A percentile compares a stretch with the other conserved stretches of the same genome.
These are phyloP conservation scores for Paraconiothyrium sp. DNA, from an alignment of 2,329 filamentous ascomycete genomes.

Conservation along the genomic window DNA sequence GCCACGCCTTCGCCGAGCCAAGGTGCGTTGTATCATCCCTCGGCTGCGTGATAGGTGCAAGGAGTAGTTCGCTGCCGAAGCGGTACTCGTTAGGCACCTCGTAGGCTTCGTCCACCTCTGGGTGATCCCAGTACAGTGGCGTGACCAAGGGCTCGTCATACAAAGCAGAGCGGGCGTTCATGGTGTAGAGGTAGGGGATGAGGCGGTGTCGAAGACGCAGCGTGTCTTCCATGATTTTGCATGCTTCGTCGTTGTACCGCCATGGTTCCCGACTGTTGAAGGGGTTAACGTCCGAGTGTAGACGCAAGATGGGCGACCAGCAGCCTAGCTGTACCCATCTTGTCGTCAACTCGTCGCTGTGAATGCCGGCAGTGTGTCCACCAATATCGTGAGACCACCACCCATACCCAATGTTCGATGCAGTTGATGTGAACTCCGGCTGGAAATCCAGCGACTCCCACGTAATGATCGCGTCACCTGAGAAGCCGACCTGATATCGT, in stretches of 20 bases:
- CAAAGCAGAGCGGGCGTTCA: conserved; percentile 60
- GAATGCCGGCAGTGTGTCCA: conserved; percentile 66
- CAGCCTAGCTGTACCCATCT: conserved; percentile 71
- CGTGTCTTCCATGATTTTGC: conserved; percentile 59
- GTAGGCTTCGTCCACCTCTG: conserved; percentile 64
- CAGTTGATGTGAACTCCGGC: conserved; percentile 72
- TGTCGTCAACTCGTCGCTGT: conserved; percentile 67
- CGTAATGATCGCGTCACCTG: conserved; percentile 67
- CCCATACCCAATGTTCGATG: conserved; percentile 73
- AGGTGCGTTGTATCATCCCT: conserved; percentile 58
- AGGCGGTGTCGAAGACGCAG: conserved; percentile 66
- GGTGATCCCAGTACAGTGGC: conserved; percentile 71
- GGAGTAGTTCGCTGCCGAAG: conserved; percentile 67
- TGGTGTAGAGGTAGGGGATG: conserved; percentile 68
- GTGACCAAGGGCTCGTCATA: conserved; percentile 64
- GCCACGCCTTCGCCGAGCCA: conserved; percentile 63
- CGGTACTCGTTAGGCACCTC: conserved; percentile 65
- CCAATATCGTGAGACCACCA: conserved; percentile 77
- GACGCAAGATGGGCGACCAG: conserved; percentile 68
- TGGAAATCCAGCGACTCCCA: conserved; percentile 71
- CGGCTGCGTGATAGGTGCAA: conserved; percentile 65
- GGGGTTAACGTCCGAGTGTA: conserved; percentile 67
- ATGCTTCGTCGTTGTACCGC: conserved; percentile 61
- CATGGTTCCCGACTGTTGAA: conserved; percentile 72
- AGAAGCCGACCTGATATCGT: conserved; percentile 72